Evolutionary conservation across 108 stramenopile genomes (phyloP).

Genomic region (Fragilaria radians): DNA sequence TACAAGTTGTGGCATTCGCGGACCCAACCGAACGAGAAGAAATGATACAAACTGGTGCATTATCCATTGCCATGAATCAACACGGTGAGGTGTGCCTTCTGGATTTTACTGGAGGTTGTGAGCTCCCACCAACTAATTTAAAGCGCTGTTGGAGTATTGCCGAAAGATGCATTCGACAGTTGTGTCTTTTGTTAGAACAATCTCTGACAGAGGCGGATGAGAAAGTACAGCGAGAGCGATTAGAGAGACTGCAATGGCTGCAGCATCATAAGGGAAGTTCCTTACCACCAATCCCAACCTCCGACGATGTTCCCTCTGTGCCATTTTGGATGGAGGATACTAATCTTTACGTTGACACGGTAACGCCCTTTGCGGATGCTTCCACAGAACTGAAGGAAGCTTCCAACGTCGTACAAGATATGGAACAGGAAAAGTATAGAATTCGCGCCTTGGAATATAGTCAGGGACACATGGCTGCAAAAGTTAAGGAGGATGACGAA

Average conservation of each 20-base stretch:
- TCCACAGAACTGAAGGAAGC: conserved; percentile 10
- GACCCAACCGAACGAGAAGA: conserved; percentile 83
- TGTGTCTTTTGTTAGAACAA: conserved; percentile 58
- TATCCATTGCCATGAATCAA: conserved; percentile 69
- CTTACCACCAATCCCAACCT: not conserved
- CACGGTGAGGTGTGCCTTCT: conserved; percentile 85
- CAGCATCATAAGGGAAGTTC: not conserved
- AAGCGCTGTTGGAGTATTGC: conserved; percentile 45
- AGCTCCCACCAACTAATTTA: conserved; percentile 44
- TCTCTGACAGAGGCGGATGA: conserved; percentile 63
- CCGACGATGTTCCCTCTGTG: not conserved
- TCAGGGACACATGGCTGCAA: conserved; percentile 55
- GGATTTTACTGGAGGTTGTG: conserved; percentile 77
- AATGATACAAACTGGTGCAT: conserved; percentile 60
- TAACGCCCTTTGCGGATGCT: conserved; percentile 13
- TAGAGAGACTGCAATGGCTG: conserved; percentile 38
- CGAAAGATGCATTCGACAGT: conserved; percentile 24
- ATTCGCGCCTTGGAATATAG: conserved; percentile 68
- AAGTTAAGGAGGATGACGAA: conserved; percentile 58
- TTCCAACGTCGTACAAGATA: conserved; percentile 18
- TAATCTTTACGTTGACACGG: conserved; percentile 5
- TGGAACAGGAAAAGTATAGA: conserved; percentile 57
- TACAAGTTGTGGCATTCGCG: conserved; percentile 49
- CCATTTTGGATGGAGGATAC: not conserved
- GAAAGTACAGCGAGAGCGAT: conserved; percentile 53